Base-by-base conservation (phyloP, 148 eudicot genomes). In the Chenopodium berlandieri region DNA sequence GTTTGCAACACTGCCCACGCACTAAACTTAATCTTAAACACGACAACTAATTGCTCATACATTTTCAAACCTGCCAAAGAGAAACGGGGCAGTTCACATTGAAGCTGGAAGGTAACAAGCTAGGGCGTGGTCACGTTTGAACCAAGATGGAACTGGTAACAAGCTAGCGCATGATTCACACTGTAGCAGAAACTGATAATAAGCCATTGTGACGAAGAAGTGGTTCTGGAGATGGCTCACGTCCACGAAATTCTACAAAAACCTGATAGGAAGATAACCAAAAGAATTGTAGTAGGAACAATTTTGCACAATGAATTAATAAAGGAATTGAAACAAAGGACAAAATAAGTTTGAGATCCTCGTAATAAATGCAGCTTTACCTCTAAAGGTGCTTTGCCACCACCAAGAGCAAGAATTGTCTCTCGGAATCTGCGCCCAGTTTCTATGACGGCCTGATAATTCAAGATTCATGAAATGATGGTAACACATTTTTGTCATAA, bases 161-260 rank as follows among this genome's bases (percentile, higher is more conserved):
- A 40, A 7, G 44, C 44, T 40, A 40, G 44, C 44, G 5, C 69
- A 47, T 16, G 7, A 72, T 37, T 37, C 67, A 89, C 32, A 86
- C 86, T 77, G 58, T 79, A 30, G 90, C 80, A 48, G 91, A 72
- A 4, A 78, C 88, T 17, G 89, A 65, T 86, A 93, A 79, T 71
- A 95, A 75, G n/a, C 99, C 99, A 84, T 92, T 93, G 91, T 95
- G 97, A 85, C 99, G 90, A 22, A 95, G 93, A 84, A 95, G 92
- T 14, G 99, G 88, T 77, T 95, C 95, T 0, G 99, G 99, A 48
- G 99, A 95, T 60, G 99, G 99, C 86, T 95, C 99, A 13, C 99
- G 91, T 44, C 99, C 99, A 72, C 97, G 89, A 85, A 95, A 95
- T 86, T 92, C 92, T 75, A 93, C 97, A 84, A 95, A 95, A 13